phyloP scores from a whole-genome alignment of 768 basidiomycete species.

The Rhodocollybia butyracea region DNA sequence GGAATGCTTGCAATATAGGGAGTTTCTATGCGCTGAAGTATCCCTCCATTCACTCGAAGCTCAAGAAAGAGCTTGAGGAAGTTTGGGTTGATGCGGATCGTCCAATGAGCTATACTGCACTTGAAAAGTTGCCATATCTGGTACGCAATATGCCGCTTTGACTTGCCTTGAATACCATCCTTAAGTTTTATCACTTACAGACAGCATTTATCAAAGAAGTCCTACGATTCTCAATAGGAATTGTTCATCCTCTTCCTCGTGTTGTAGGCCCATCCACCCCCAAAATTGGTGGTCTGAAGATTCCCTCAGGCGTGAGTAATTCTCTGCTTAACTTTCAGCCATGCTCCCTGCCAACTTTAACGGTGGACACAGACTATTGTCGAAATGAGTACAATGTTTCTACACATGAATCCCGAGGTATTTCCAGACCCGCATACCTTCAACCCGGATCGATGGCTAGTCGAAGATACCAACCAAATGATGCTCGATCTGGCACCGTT shows the following conservation, averaged over 20 bases:
- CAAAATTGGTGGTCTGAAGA: conserved; percentile 27
- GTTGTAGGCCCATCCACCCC: conserved; percentile 34
- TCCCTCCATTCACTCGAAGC: conserved; percentile 20
- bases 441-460: conserved; percentile 41
- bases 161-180: background rate
- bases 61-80: conserved; percentile 29
- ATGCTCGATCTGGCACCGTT: conserved; percentile 39
- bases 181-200: conserved; percentile 27
- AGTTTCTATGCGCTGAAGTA: conserved; percentile 32
- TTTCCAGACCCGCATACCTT: conserved; percentile 39
- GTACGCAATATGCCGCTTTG: conserved; percentile 21
- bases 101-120: conserved; percentile 19
- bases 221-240: conserved; percentile 39
- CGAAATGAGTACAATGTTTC: conserved; percentile 34
- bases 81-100: conserved; percentile 31
- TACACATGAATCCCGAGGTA: conserved; percentile 36
- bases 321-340: background rate
- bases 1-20: conserved; percentile 35
- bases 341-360: background rate
- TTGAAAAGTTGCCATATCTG: conserved; percentile 43
- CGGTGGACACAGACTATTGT: conserved; percentile 32
- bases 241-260: conserved; percentile 40
- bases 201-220: conserved; percentile 48
- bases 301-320: conserved; percentile 36
- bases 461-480: conserved; percentile 24